phyloP scores from a whole-genome alignment of 2,329 filamentous ascomycete species.

The Colletotrichum lindemuthianum region DNA sequence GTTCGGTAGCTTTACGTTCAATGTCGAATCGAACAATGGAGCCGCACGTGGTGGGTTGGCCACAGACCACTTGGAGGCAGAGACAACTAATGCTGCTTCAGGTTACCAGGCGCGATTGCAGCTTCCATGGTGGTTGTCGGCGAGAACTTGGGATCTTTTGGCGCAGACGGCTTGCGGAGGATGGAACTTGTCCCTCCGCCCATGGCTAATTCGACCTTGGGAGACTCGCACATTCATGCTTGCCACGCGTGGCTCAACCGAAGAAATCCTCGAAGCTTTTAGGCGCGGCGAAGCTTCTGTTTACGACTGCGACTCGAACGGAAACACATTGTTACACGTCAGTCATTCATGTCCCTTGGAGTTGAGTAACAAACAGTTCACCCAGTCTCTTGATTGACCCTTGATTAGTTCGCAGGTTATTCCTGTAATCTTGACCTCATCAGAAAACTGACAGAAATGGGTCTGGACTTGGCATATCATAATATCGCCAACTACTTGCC shows the following conservation, averaged over 20 bases:
- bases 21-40: not conserved
- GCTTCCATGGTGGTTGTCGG: constrained; percentile 13
- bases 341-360: too few relatives aligned
- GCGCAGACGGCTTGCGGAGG: not conserved
- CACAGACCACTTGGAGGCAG: too few relatives aligned
- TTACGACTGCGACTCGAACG: too few relatives aligned
- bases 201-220: not conserved
- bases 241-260: rapidly evolving
- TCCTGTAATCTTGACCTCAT: not conserved
- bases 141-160: constrained; percentile 4
- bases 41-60: not conserved
- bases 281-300: too few relatives aligned
- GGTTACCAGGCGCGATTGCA: constrained; percentile 4
- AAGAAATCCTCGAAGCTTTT: not conserved
- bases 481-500: rapidly evolving
- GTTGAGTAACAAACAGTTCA: too few relatives aligned
- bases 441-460: not conserved
- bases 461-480: not conserved
- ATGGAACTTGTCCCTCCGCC: constrained; percentile 1
- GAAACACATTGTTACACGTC: too few relatives aligned
- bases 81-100: not conserved
- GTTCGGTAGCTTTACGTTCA: not conserved
- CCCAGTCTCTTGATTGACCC: not conserved
- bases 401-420: not conserved
- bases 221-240: rapidly evolving